These are phyloP conservation scores for Chlorella sp. DNA, from an alignment of 139 green algal species.

Conservation along the genomic window DNA sequence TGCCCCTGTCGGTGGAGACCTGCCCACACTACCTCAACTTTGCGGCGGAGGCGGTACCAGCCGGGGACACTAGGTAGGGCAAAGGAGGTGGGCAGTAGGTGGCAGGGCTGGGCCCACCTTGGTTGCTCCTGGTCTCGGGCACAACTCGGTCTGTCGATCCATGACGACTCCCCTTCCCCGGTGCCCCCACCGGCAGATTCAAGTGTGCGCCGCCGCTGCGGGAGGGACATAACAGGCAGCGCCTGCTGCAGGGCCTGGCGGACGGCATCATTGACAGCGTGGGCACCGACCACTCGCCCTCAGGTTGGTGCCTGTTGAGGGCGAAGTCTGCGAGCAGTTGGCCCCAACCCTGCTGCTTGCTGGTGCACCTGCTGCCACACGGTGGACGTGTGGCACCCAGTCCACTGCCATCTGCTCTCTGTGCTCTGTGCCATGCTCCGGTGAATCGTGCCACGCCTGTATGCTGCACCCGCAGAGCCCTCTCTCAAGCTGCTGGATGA, in stretches of 20 bases:
- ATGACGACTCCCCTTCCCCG: neutral
- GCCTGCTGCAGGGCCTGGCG: slow-evolving; percentile 65
- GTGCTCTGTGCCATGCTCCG: too few species aligned
- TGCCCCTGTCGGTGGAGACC: slow-evolving; percentile 90
- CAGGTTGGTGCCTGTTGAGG: slow-evolving; percentile 35
- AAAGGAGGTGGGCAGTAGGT: too few species aligned
- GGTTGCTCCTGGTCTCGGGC: neutral
- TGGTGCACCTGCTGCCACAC: too few species aligned
- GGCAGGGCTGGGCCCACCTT: slow-evolving; percentile 39
- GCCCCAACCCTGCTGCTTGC: too few species aligned
- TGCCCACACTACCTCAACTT: slow-evolving; percentile 97
- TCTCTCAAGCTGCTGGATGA: slow-evolving; percentile 81
- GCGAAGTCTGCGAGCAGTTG: too few species aligned
- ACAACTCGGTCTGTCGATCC: neutral
- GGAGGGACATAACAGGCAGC: slow-evolving; percentile 64
- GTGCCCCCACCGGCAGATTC: neutral
- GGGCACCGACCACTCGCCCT: slow-evolving; percentile 93
- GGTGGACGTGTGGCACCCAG: too few species aligned
- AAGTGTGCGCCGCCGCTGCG: slow-evolving; percentile 93
- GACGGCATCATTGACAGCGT: slow-evolving; percentile 75
- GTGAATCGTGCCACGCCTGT: too few species aligned
- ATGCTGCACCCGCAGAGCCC: slow-evolving; percentile 6
- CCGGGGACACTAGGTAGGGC: slow-evolving; percentile 67
- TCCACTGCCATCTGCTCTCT: too few species aligned
- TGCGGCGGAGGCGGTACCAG: slow-evolving; percentile 70